These are phyloP conservation scores for Salvia rosmarinus DNA, from an alignment of 257 asterid genomes.

Conservation along the genomic window DNA sequence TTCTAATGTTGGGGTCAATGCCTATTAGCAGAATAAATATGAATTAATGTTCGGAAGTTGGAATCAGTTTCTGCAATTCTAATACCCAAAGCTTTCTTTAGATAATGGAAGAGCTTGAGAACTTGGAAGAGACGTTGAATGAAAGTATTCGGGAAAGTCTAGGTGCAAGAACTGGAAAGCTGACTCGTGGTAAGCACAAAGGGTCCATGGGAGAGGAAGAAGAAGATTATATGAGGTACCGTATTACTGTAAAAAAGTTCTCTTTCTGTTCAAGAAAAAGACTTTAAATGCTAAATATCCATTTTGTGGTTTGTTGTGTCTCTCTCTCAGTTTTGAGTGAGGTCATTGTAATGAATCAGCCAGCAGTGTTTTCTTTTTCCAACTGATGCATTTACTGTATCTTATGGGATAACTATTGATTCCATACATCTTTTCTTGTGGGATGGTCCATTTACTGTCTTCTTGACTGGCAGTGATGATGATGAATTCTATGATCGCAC, in stretches of 20 bases:
- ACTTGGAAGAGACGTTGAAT: conserved; percentile 94
- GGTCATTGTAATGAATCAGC: conserved; percentile 15
- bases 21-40: not conserved
- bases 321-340: conserved; percentile 13
- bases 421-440: not conserved
- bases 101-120: conserved; percentile 98
- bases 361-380: conserved; percentile 18
- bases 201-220: conserved; percentile 67
- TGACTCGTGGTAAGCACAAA: conserved; percentile 62
- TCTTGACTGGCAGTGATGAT: conserved; percentile 66
- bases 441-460: conserved; percentile 35
- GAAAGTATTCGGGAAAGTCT: conserved; percentile 92
- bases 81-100: conserved; percentile 35
- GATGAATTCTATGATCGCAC: conserved; percentile 95
- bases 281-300: conserved; percentile 15
- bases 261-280: conserved; percentile 8
- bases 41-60: conserved; percentile 21
- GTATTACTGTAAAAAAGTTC: conserved; percentile 15
- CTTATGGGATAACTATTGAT: conserved; percentile 19
- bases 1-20: conserved; percentile 24
- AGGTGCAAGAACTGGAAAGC: conserved; percentile 83
- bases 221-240: conserved; percentile 77
- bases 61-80: conserved; percentile 23
- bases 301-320: not conserved
- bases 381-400: conserved; percentile 9